phyloP scores from a whole-genome alignment of 1,284 basidiomycete species.

The Xerocomus alliaceus region DNA sequence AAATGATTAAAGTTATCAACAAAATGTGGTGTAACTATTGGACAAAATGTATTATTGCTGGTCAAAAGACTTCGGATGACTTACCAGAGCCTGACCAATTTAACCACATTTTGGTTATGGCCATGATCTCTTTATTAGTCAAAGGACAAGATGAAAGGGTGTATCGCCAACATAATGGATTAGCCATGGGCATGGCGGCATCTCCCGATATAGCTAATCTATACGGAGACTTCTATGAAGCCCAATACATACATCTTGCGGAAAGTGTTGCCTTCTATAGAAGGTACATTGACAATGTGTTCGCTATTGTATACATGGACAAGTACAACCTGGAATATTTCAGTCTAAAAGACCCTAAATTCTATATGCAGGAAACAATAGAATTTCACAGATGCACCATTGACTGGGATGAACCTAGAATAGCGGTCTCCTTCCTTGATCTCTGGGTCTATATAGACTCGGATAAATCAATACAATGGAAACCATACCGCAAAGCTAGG shows the following conservation, averaged over 20 bases:
- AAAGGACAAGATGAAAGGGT: too few species aligned
- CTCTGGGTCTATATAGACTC: background rate
- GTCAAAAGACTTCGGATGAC: too few species aligned
- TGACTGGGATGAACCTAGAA: background rate
- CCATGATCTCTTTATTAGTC: too few species aligned
- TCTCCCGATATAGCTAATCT: background rate
- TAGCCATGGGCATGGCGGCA: background rate
- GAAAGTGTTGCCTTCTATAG: background rate
- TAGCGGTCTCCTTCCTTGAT: background rate
- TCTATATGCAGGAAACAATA: background rate
- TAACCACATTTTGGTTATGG: too few species aligned
- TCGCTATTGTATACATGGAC: background rate
- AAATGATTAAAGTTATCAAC: too few species aligned
- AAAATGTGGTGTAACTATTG: too few species aligned
- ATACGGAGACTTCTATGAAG: background rate
- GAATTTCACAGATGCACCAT: background rate
- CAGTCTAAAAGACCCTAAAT: fast-evolving
- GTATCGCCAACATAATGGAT: too few species aligned
- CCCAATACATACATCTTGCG: background rate
- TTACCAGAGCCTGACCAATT: too few species aligned
- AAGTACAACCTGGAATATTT: background rate
- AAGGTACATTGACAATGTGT: background rate
- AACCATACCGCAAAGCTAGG: background rate
- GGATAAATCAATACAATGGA: background rate
- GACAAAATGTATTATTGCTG: too few species aligned